Base-by-base conservation (phyloP, 192 early-diverging fungal genomes). In the Podila epicladia region DNA sequence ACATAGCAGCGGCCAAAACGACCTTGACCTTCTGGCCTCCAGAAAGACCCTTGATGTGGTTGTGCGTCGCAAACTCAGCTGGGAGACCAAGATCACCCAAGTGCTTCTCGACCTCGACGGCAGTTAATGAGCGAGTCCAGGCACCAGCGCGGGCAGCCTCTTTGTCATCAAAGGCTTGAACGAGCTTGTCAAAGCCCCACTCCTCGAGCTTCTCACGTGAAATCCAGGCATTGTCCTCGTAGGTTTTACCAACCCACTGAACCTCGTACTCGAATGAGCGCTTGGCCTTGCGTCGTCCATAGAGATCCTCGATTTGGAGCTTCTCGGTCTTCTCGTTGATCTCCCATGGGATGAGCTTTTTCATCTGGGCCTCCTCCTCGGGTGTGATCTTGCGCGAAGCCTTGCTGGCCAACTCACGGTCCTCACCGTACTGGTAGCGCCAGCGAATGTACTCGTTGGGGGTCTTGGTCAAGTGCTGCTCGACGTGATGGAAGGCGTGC, bases 21-120 rank as follows among this genome's bases (percentile, higher is more conserved):
- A 95, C 91, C 85, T 95, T 95, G 80, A 95, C 94, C 82, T 95
- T 95, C 69, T 95, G 94, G 63, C 93, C 93, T 74, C 92, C 93
- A 63, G 91, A 91, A 45, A 95, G 86, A 62, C 91, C 92, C 70
- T 87, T 75, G 72, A 94, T 94, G 69, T 84, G 84, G 72, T 89
- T 91, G 86, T 92, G 86, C 65, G 90, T 90, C 55, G 92, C 91
- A 79, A 95, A 91, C 67, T 95, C 93, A 57, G 89, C 86, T 61
- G 91, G 91, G 19, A 95, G 83, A 48, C 94, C 94, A 65, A 95
- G 86, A 62, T 94, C 91, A 64, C 87, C 86, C 80, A 95, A 86
- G 68, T 95, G 93, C 84, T 91, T 90, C 74, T 82, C 91, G 68
- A 88, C 91, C 70, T 90, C 88, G 53, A 86, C 89, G 45, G 83